phyloP scores from a whole-genome alignment of 352 stramenopile genomes.

The Pythium scleroteichum region DNA sequence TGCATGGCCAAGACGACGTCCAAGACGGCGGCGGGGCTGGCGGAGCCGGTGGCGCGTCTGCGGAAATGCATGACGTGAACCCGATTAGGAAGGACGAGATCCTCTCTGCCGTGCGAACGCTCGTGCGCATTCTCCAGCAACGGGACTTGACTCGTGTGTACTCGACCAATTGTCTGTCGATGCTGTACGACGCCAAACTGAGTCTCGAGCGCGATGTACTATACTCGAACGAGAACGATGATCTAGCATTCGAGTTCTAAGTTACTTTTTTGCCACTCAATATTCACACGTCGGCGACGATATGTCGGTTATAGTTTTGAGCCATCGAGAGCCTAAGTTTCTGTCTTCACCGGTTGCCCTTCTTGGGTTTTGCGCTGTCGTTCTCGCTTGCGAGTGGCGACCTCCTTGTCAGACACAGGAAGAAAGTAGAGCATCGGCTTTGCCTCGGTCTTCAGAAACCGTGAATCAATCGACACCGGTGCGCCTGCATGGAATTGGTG shows the following conservation, averaged over 20 bases:
- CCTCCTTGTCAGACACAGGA: constrained; percentile 69
- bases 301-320: not conserved
- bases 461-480: constrained; percentile 58
- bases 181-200: constrained; percentile 85
- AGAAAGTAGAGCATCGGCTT: constrained; percentile 84
- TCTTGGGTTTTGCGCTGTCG: constrained; percentile 26
- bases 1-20: constrained; percentile 16
- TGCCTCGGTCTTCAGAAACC: constrained; percentile 76
- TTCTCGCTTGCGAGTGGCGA: constrained; percentile 30
- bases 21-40: constrained; percentile 29
- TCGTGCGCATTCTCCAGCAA: constrained; percentile 73
- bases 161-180: constrained; percentile 62
- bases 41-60: constrained; percentile 7
- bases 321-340: not conserved
- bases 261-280: not conserved
- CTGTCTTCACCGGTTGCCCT: not conserved
- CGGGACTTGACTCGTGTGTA: constrained; percentile 63
- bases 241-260: constrained; percentile 81
- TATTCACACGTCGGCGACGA: too few relatives aligned
- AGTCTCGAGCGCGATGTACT: constrained; percentile 78
- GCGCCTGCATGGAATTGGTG: not conserved
- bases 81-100: constrained; percentile 84
- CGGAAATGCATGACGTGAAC: constrained; percentile 70
- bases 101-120: constrained; percentile 66
- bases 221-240: constrained; percentile 63